These are phyloP conservation scores for Suillus paluster DNA, from an alignment of 768 basidiomycete species.

Conservation along the genomic window DNA sequence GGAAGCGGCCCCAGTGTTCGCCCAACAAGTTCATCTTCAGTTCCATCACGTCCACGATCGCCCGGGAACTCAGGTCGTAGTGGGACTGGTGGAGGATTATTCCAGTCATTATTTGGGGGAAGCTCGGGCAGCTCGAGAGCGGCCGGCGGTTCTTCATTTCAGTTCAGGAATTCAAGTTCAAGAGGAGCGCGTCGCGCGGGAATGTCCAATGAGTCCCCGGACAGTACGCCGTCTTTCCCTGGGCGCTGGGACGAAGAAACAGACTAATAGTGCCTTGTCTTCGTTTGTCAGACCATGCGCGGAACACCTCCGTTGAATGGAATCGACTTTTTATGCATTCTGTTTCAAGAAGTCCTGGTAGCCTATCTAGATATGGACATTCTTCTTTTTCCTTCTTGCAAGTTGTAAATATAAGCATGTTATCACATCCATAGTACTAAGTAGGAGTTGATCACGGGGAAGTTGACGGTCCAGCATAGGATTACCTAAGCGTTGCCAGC, in stretches of 20 bases:
- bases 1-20: conserved; percentile 13
- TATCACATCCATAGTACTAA: too few species aligned
- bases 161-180: conserved; percentile 14
- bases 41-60: conserved; percentile 20
- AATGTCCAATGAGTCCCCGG: conserved; percentile 11
- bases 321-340: not conserved
- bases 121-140: conserved; percentile 20
- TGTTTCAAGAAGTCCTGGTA: not conserved
- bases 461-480: too few species aligned
- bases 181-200: conserved; percentile 18
- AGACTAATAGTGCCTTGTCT: conserved; percentile 26
- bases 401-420: conserved; percentile 1
- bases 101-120: conserved; percentile 37
- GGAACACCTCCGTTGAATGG: not conserved
- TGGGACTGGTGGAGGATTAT: conserved; percentile 23
- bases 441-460: too few species aligned
- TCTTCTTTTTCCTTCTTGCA: not conserved
- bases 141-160: conserved; percentile 15
- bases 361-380: not conserved
- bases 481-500: too few species aligned
- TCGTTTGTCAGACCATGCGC: not conserved
- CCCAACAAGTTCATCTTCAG: conserved; percentile 20
- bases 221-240: conserved; percentile 30
- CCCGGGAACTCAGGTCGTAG: conserved; percentile 26
- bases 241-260: conserved; percentile 40